Base-by-base conservation (phyloP, 2,329 filamentous ascomycete genomes). In the Didymella pinodella region DNA sequence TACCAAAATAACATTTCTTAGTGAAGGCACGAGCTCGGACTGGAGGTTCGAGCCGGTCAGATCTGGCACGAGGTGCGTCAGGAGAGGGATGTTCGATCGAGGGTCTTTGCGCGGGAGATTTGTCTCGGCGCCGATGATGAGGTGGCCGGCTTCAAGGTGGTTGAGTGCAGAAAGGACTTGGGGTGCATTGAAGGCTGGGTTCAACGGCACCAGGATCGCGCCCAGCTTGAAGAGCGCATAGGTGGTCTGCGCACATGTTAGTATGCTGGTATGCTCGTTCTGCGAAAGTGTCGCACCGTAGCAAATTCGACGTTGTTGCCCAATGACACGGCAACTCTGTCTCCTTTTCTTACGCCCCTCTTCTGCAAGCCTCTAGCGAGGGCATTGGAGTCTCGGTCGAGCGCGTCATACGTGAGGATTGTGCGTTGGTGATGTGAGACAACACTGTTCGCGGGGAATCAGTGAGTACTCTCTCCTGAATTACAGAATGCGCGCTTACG, bases 211-310 rank as follows among this genome's bases (percentile, higher is more conserved):
- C 62, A 98, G 82, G 49, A 98, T 86, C 25, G 92, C 94, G n/a
- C 95, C 95, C 10, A 98, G 84, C 78, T 98, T 98, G 82, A 94
- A 97, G 54, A 95, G 77, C 0, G 93, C 93, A 78, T 98, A 98
- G 6, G 90, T 94, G 20, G 77, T 75, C 83, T 77, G 10, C 11
- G 79, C 50, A 34, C 54, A 31, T 69, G 61, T 70, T 47, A 70
- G 63, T 48, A 43, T 4, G 16, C 20, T 4, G 14, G 1, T 8
- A 7, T 31, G 40, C 10, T 0, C 7, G 16, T 16, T 20, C 10
- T 3, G 7, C 2, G 14, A 2, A 26, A 22, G 3, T 48, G 48
- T 26, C 81, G 70, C 77, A 95, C 84, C 48, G 89, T 88, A 3
- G 91, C 92, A 74, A 92, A 94, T 76, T 97, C 93, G 66, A 89